Evolutionary conservation across 1,284 basidiomycete species (phyloP).

Genomic region (Irpex lacteus): DNA sequence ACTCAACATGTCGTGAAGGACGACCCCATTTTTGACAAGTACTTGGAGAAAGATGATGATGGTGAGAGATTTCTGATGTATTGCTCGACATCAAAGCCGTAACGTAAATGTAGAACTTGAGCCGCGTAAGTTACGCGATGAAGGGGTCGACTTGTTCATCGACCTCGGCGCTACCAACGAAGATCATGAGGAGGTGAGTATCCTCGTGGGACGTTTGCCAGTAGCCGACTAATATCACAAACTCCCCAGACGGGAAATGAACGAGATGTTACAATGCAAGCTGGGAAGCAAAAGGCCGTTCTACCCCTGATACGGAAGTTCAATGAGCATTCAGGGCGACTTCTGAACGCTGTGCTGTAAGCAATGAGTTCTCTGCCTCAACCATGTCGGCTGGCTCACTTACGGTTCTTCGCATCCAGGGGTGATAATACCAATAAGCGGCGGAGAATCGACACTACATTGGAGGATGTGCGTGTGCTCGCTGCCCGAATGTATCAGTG

Average conservation of each 20-base stretch:
- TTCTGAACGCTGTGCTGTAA: constrained; percentile 77
- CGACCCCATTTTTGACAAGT: constrained; percentile 94
- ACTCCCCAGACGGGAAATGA: constrained; percentile 73
- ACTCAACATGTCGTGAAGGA: constrained; percentile 84
- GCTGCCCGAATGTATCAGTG: neutral
- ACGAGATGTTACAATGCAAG: constrained; percentile 93
- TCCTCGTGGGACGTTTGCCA: constrained; percentile 1
- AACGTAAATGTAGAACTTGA: constrained; percentile 61
- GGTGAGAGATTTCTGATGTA: constrained; percentile 44
- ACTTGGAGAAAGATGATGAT: constrained; percentile 93
- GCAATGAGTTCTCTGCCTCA: constrained; percentile 23
- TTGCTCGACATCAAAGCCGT: neutral
- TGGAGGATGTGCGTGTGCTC: constrained; percentile 24
- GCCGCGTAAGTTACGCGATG: constrained; percentile 68
- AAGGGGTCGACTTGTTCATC: constrained; percentile 76
- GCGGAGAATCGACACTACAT: constrained; percentile 42
- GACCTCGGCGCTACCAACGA: constrained; percentile 88
- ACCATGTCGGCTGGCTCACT: neutral
- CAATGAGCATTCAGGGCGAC: constrained; percentile 93
- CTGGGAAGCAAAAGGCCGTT: constrained; percentile 83
- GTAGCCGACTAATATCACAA: neutral
- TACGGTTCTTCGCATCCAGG: constrained; percentile 31
- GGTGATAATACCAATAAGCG: constrained; percentile 62
- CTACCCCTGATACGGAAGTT: constrained; percentile 95
- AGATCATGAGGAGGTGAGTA: constrained; percentile 82